Base-by-base conservation (phyloP, 2,329 filamentous ascomycete genomes). In the Fusarium sp. region DNA sequence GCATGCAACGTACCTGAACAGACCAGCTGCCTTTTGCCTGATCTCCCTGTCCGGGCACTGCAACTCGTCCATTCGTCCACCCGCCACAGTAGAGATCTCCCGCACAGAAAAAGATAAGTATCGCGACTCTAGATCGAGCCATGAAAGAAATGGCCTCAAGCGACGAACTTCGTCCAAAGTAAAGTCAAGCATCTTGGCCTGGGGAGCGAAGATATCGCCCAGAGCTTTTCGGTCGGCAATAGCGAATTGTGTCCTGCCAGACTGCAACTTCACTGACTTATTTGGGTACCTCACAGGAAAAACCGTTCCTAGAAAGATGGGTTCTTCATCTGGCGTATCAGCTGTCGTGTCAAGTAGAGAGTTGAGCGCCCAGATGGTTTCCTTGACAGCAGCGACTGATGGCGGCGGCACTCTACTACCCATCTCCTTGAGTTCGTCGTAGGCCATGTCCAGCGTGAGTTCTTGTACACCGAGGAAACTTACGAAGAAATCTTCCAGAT, bases 101-200 rank as follows among this genome's bases (percentile, higher is more conserved):
- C 75, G 78, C 2, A 82, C 79, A 15, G 66, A 66, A 10, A 8
- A 35, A 4, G 82, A 84, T 4, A 84, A 39, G 58, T 79, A 82
- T 10, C 80, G 74, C 2, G 58, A 31, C 12, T 78, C 74, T 0
- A 84, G 64, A 1, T 73, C 63, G 7, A 73, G 52, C 83, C 83
- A 85, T 1, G 73, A 45, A 9, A 84, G 19, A 9, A 84, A 79
- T 2, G 75, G 76, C 7, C 60, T 60, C 2, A 85, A 62, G 0
- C 60, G 65, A 4, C 63, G 69, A 8, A 82, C 72, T 3, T 84
- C 80, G 11, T 82, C 74, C 4, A 83, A 51, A 0, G 49, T 69
- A 56, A 83, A 84, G 61, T 83, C 81, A 0, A 84, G 71, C 5
- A 81, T 63, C 51, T 79, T 82, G 7, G 79, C 76, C 16, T 63